phyloP scores from a whole-genome alignment of 345 rosid species.

The Syzygium jambos region DNA sequence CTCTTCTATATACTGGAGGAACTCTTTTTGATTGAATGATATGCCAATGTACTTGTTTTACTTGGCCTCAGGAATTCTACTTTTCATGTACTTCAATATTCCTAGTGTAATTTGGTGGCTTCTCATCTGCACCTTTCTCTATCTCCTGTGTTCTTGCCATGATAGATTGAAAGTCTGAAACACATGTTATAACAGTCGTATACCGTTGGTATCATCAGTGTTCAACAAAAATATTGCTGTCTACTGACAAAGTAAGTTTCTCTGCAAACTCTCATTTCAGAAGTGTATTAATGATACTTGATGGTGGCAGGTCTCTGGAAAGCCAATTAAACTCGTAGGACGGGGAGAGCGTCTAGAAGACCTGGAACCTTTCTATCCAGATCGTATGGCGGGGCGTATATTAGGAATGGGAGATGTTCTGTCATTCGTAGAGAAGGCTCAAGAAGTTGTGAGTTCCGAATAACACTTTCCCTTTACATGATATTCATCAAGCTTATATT shows the following conservation, averaged over 20 bases:
- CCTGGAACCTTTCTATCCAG: conserved; percentile 97
- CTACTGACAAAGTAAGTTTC: not conserved
- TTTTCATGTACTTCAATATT: not conserved
- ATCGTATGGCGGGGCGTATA: conserved; percentile 97
- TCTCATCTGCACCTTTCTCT: not conserved
- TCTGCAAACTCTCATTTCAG: not conserved
- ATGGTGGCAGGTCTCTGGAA: conserved; percentile 74
- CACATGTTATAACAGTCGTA: not conserved
- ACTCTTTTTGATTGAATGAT: not conserved
- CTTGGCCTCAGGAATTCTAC: not conserved
- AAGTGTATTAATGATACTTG: not conserved
- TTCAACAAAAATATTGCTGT: not conserved
- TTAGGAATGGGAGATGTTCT: conserved; percentile 99
- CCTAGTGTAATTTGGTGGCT: not conserved
- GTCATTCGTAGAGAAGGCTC: conserved; percentile 94
- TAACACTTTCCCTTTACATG: not conserved
- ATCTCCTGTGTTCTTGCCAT: not conserved
- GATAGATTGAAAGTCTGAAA: not conserved
- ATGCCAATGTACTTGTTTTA: not conserved
- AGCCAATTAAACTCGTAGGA: conserved; percentile 93
- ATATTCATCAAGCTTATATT: not conserved
- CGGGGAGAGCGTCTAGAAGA: conserved; percentile 98
- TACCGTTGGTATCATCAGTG: not conserved
- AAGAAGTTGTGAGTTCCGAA: conserved; percentile 76
- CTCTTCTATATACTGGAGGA: not conserved